Percentiles rank a stretch among this genome's conserved stretches.
These are phyloP conservation scores for Pestalotiopsis sp. DNA, from an alignment of 2,329 filamentous ascomycete genomes.

Conservation along the genomic window DNA sequence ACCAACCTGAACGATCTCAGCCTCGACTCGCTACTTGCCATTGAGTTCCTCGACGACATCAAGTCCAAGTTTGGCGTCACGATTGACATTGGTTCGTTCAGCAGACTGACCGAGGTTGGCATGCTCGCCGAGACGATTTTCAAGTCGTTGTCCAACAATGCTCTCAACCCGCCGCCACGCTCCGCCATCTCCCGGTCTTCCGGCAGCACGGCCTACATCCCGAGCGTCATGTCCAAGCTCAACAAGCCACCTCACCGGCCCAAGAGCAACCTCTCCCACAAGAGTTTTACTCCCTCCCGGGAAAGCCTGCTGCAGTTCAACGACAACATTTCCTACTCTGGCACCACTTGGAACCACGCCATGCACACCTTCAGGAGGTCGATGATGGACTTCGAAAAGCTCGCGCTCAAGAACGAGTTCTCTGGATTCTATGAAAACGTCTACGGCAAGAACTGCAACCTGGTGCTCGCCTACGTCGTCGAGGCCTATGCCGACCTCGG, in stretches of 20 bases:
- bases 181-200: neutral
- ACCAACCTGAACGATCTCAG: neutral
- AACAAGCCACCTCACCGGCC: neutral
- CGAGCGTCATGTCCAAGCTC: neutral
- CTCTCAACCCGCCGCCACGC: neutral
- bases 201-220: neutral
- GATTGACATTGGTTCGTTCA: slow-evolving; percentile 17
- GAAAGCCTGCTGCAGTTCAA: neutral
- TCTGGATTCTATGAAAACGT: slow-evolving; percentile 26
- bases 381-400: slow-evolving; percentile 3
- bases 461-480: slow-evolving; percentile 32
- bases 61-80: slow-evolving; percentile 13
- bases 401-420: slow-evolving; percentile 1
- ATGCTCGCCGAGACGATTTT: slow-evolving; percentile 15
- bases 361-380: neutral
- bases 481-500: slow-evolving; percentile 31
- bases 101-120: slow-evolving; percentile 11
- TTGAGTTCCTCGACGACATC: slow-evolving; percentile 17
- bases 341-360: neutral
- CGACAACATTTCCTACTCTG: neutral
- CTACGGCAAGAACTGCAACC: slow-evolving; percentile 25
- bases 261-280: neutral
- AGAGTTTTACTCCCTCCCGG: neutral
- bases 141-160: neutral
- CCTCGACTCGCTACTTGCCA: neutral